Evolutionary conservation across 768 basidiomycete genomes (phyloP).

Genomic region (Termitomyces sp.): DNA sequence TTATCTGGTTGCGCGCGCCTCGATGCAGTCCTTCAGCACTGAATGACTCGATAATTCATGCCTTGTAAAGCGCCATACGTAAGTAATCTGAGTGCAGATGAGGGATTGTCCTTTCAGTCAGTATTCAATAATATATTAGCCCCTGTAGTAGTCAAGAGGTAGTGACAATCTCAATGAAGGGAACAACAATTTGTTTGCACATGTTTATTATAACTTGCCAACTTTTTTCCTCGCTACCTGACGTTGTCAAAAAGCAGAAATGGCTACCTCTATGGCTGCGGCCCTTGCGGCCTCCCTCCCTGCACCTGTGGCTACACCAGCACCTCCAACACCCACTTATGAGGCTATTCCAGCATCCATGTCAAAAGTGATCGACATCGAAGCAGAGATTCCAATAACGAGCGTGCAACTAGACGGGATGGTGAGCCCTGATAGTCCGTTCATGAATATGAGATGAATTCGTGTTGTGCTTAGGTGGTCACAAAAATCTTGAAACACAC

Average conservation of each 20-base stretch:
- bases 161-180: not conserved
- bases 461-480: slow-evolving; percentile 55
- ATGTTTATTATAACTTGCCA: slow-evolving; percentile 23
- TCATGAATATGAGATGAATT: not conserved
- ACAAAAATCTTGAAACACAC: slow-evolving; percentile 93
- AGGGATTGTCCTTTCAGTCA: not conserved
- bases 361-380: slow-evolving; percentile 90
- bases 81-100: not conserved
- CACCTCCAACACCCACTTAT: slow-evolving; percentile 62
- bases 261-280: slow-evolving; percentile 89
- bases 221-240: slow-evolving; percentile 10
- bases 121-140: not conserved
- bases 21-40: not conserved
- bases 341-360: slow-evolving; percentile 90
- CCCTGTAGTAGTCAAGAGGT: not conserved
- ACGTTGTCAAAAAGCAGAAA: slow-evolving; percentile 21
- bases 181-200: slow-evolving; percentile 17
- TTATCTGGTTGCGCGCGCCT: slow-evolving; percentile 4
- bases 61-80: not conserved
- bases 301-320: slow-evolving; percentile 53
- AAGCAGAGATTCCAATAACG: slow-evolving; percentile 79
- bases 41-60: not conserved
- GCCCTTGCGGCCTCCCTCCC: slow-evolving; percentile 83
- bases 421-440: slow-evolving; percentile 42
- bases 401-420: slow-evolving; percentile 82